Evolutionary conservation across 148 eudicot genomes (phyloP), one percentile per base, ranked within the genome.

Genomic region (Beta vulgaris): DNA sequence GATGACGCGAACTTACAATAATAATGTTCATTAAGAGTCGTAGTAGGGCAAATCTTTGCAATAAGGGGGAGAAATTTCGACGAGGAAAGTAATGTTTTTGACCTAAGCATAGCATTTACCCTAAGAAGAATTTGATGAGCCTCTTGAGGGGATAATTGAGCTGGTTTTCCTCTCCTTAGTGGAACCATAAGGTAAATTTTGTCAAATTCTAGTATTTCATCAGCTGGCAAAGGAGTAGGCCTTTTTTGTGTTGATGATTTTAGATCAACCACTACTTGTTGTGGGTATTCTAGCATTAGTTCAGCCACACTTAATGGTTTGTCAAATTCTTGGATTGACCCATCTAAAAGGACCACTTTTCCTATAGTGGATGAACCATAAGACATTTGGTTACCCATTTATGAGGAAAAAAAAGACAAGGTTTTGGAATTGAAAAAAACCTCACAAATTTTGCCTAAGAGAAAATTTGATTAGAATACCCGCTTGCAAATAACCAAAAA

Each of bases 251-350:
- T 12, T 78, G 65, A 18, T 70, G 76, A 28, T 40, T 71, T 73
- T 18, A 85, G 83, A 36, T 93, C 98, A 12, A 89, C 88, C 63
- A 93, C 98, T 13, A 88, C 86, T 57, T 91, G 92, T 59, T 88
- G 91, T 23, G 97, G 98, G 60, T 88, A 69, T 54, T 93, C 98
- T 31, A 93, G 37, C 98, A 93, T 93, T 25, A 93, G 84, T 75
- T 93, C 98, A 0, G 98, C 98, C 11, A 77, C 98, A 0, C 90
- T 93, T 43, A 88, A 25, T 0, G 90, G 84, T 54, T 73, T 57
- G 59, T 89, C 77, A 76, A 82, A 83, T 57, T 85, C 82, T 19
- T 82, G 79, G 14, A 91, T 72, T 4, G 81, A 76, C 10, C 97
- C 98, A 62, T 89, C 86, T 3, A 83, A 72, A 0, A 93, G 76